Evolutionary conservation across 2,329 filamentous ascomycete genomes (phyloP).

Genomic region (Calonectria fujianensis): DNA sequence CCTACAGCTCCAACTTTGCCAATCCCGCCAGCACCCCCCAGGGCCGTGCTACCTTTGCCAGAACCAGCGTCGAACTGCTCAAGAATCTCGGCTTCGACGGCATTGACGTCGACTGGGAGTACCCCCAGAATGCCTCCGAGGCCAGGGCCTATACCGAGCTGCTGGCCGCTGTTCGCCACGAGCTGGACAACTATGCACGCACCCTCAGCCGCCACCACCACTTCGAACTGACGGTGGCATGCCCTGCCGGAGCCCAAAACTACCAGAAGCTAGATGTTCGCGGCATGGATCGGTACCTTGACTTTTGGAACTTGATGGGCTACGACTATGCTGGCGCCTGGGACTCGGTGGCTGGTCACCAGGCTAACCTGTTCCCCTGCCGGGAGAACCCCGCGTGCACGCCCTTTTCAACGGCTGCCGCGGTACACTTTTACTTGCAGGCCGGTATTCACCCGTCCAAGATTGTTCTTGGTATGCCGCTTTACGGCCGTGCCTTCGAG

Average conservation of each 20-base stretch:
- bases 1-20: slow-evolving; percentile 90
- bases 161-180: slow-evolving; percentile 72
- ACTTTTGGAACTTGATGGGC: slow-evolving; percentile 90
- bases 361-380: slow-evolving; percentile 84
- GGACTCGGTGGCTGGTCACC: slow-evolving; percentile 83
- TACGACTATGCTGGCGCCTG: slow-evolving; percentile 93
- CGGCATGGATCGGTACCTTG: slow-evolving; percentile 79
- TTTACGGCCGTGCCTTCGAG: slow-evolving; percentile 91
- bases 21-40: slow-evolving; percentile 81
- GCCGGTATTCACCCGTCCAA: slow-evolving; percentile 81
- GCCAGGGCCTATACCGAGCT: slow-evolving; percentile 77
- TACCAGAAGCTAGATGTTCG: slow-evolving; percentile 77
- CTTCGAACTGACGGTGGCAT: slow-evolving; percentile 80
- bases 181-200: slow-evolving; percentile 74
- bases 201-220: slow-evolving; percentile 67
- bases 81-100: slow-evolving; percentile 88
- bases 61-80: slow-evolving; percentile 83
- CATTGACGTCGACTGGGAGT: slow-evolving; percentile 82
- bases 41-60: slow-evolving; percentile 83
- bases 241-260: slow-evolving; percentile 77
- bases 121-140: slow-evolving; percentile 73
- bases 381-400: slow-evolving; percentile 76
- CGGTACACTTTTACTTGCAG: slow-evolving; percentile 81
- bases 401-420: slow-evolving; percentile 84
- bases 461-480: slow-evolving; percentile 91